Evolutionary conservation across 768 basidiomycete species (phyloP), one percentile per base, ranked within the genome.

Genomic region (Amanita brunnescens): DNA sequence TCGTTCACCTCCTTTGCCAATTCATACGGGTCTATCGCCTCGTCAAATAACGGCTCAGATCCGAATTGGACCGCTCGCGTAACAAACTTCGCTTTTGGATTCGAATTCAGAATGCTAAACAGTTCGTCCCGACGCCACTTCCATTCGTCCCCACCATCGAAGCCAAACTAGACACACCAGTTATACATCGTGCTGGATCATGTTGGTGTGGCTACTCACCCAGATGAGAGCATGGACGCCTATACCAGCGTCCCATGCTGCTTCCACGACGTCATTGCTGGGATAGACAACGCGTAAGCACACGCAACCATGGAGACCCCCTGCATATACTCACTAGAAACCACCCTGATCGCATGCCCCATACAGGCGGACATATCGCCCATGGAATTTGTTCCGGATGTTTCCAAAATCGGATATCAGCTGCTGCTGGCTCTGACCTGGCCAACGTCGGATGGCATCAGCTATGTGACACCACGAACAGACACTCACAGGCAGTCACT

Each of bases 221-320:
- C 84, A 87, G 54, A 88, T 78, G 16, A 87, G 66, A 13, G 83
- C 82, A 54, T 87, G 85, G 5, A 88, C 81, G 40, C 86, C 85
- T 23, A 87, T 63, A n/a, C 76, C 71, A 30, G 78, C 79, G 21
- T 68, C 63, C 83, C 83, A 87, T 6, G 85, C 85, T 20, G 85
- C 85, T 35, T 80, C 72, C 18, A 87, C 70, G 37, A 86, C 62
- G 54, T 85, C 73, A 58, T 87, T 74, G 52, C 68, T 74, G 29
- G 7, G 35, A 20, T n/a, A n/a, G n/a, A 23, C 43, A 42, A 21
- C 46, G 16, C 8, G 40, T 42, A 29, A 41, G 54, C 38, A 53
- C 18, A 37, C 14, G 12, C 20, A 4, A 34, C 14, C 10, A 5
- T 47, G 1, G 20, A 16, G 18, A 24, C 30, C 8, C 10, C 13